Base-by-base conservation (phyloP, 2,329 filamentous ascomycete genomes). In the Aspergillus sergii region DNA sequence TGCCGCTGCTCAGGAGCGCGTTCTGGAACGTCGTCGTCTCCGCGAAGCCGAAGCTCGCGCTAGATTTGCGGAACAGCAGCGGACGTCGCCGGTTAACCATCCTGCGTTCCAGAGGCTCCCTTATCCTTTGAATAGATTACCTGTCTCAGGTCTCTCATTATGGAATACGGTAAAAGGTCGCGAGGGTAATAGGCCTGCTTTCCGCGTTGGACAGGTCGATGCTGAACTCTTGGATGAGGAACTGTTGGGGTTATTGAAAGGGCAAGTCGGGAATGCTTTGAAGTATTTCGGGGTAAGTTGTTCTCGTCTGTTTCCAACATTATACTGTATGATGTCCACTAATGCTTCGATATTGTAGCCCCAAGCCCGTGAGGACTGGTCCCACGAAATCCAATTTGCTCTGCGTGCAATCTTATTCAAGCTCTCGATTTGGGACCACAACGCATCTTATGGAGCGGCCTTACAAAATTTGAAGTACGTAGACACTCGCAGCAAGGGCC, bases 191-290 rank as follows among this genome's bases (percentile, higher is more conserved):
- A 84, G 88, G 19, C 94, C 95, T 6, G 90, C 92, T 12, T 97
- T 97, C 76, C 89, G 95, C 59, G 95, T 99, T 32, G 93, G 94
- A 32, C 95, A 99, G 80, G 92, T 98, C 50, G 95, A 99, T 78
- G 93, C 95, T 43, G 95, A 98, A 78, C 83, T 99, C 57, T 85
- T 99, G 21, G 95, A 99, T 77, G 93, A 97, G 74, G 95, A 98
- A 80, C 84, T 99, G 53, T 84, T 98, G 28, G 87, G 88, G n/a
- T 84, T 98, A 68, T 82, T 99, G 63, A 93, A 91, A 74, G 88
- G 86, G 7, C 94, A 99, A 79, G 92, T 95, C 36, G 90, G 89
- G 68, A 93, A 97, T 68, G 95, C 89, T 14, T 81, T 98, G 63
- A 96, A 94, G 75, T 95, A 97, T 76, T 91, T 94, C 69, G 90